Evolutionary conservation across 495 filamentous ascomycete species (phyloP).

Genomic region (Pseudevernia furfuracea): DNA sequence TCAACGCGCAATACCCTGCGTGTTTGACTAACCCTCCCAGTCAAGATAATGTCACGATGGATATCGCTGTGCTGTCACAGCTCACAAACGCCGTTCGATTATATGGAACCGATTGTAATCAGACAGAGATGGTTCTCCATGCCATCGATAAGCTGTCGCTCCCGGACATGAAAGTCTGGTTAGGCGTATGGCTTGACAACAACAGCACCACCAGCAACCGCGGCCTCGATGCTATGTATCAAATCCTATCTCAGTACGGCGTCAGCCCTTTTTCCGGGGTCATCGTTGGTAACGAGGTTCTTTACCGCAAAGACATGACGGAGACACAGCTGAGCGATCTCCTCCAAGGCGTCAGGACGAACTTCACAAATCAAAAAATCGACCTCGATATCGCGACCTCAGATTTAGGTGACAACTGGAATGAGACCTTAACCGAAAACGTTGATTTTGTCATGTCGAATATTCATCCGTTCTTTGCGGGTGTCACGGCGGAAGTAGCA

Average conservation of each 20-base stretch:
- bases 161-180: constrained; percentile 81
- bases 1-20: constrained; percentile 82
- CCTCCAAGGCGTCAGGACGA: constrained; percentile 57
- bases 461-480: constrained; percentile 94
- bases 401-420: constrained; percentile 90
- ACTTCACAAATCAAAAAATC: constrained; percentile 59
- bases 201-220: constrained; percentile 78
- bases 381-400: constrained; percentile 76
- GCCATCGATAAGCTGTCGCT: constrained; percentile 67
- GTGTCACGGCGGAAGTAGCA: constrained; percentile 58
- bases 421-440: constrained; percentile 50
- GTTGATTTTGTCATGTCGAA: constrained; percentile 94
- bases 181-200: constrained; percentile 86
- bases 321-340: constrained; percentile 54
- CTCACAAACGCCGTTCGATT: constrained; percentile 83
- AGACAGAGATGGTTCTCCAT: constrained; percentile 89
- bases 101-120: constrained; percentile 97
- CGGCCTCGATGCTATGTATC: constrained; percentile 73
- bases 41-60: constrained; percentile 90
- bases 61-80: constrained; percentile 85
- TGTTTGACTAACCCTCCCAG: constrained; percentile 71
- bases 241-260: constrained; percentile 62
- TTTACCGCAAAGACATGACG: constrained; percentile 72
- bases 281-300: constrained; percentile 90
- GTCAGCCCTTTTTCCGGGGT: constrained; percentile 68